These are phyloP conservation scores for Cercospora zeina DNA, from an alignment of 2,329 filamentous ascomycete species.

Conservation along the genomic window DNA sequence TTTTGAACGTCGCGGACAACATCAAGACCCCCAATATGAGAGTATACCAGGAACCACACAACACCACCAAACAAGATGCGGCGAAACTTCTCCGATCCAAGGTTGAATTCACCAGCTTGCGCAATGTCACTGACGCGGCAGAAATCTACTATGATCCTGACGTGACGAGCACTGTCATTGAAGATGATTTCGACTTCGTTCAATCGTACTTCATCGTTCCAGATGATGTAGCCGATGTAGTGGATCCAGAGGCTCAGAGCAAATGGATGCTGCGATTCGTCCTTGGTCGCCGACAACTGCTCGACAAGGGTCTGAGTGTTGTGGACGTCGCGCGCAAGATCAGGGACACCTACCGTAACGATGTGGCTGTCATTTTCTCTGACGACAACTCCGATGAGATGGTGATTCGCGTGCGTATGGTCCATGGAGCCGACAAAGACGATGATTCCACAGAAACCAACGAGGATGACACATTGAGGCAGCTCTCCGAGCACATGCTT, in stretches of 20 bases:
- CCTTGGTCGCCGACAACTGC: constrained; percentile 87
- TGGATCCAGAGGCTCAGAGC: constrained; percentile 65
- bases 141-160: constrained; percentile 98
- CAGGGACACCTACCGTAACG: constrained; percentile 81
- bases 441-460: constrained; percentile 59
- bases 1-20: constrained; percentile 94
- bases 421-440: constrained; percentile 54
- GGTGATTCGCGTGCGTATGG: constrained; percentile 78
- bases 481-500: constrained; percentile 85
- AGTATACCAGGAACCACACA: constrained; percentile 71
- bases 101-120: constrained; percentile 91
- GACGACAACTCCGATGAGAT: constrained; percentile 97
- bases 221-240: constrained; percentile 76
- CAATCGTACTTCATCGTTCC: constrained; percentile 96
- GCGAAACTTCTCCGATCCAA: constrained; percentile 83
- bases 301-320: constrained; percentile 90
- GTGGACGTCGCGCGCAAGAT: constrained; percentile 87
- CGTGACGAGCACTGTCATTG: constrained; percentile 79
- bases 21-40: constrained; percentile 99
- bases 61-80: constrained; percentile 67
- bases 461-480: constrained; percentile 91
- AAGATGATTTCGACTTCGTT: constrained; percentile 87
- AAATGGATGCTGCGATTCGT: constrained; percentile 94
- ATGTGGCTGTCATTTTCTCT: constrained; percentile 91
- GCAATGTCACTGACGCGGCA: constrained; percentile 84